These are phyloP conservation scores for Microthlaspi erraticum DNA, from an alignment of 345 rosid species.

Conservation along the genomic window DNA sequence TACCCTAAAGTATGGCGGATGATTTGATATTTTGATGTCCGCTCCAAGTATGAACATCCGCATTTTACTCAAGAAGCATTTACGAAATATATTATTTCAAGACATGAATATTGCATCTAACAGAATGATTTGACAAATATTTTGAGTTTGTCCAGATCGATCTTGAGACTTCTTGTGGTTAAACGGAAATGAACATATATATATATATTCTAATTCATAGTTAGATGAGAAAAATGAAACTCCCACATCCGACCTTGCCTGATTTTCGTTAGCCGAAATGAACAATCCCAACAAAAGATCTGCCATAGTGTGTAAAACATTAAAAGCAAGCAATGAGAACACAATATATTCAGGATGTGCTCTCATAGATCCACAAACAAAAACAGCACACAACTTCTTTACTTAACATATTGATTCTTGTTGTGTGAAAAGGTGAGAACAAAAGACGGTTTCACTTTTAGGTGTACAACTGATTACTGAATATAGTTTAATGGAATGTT, in stretches of 20 bases:
- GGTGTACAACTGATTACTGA: conserved; percentile 30
- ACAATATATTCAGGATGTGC: background rate
- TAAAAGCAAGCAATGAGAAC: conserved; percentile 25
- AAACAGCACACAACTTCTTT: background rate
- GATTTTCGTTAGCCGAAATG: background rate
- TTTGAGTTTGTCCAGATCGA: conserved; percentile 20
- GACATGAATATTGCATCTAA: background rate
- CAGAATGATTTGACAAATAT: conserved; percentile 12
- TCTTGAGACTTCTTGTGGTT: conserved; percentile 21
- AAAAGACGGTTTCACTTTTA: conserved; percentile 28
- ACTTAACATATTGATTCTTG: conserved; percentile 6
- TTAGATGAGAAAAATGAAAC: background rate
- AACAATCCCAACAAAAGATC: background rate
- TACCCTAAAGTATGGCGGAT: conserved; percentile 15
- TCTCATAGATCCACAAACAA: conserved; percentile 1
- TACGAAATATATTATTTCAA: conserved; percentile 17
- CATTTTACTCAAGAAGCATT: conserved; percentile 22
- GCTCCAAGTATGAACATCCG: conserved; percentile 31
- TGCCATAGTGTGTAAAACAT: background rate
- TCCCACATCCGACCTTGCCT: background rate
- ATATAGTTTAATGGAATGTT: conserved; percentile 22
- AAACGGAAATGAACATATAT: background rate
- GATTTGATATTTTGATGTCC: conserved; percentile 36
- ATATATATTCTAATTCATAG: background rate
- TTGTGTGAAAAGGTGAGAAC: conserved; percentile 38